Evolutionary conservation across 2,329 filamentous ascomycete genomes (phyloP).

Genomic region (Aspergillus sergii): DNA sequence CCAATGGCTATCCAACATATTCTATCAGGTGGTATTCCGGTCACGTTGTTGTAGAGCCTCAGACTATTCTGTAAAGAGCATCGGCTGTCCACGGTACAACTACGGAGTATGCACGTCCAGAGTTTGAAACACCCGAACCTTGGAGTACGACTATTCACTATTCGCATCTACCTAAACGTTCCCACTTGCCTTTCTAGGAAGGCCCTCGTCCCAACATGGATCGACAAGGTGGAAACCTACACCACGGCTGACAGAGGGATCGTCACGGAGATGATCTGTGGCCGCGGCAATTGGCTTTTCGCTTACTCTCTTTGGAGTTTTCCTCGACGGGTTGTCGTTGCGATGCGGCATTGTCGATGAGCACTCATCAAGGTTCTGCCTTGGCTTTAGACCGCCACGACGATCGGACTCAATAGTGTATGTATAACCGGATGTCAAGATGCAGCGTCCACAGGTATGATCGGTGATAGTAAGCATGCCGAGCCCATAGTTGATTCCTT

Average conservation of each 20-base stretch:
- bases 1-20: not conserved
- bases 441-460: not conserved
- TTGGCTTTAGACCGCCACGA: not conserved
- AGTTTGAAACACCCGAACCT: not conserved
- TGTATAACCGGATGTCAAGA: not conserved
- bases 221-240: not conserved
- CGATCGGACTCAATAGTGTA: not conserved
- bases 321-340: not conserved
- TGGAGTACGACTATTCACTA: not conserved
- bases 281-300: not conserved
- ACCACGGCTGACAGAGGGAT: not conserved
- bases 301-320: not conserved
- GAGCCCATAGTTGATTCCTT: not conserved
- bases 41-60: not conserved
- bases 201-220: not conserved
- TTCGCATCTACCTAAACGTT: not conserved
- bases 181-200: not conserved
- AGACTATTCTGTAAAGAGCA: not conserved
- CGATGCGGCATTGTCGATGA: not conserved
- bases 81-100: not conserved
- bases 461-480: not conserved
- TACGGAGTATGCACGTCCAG: not conserved
- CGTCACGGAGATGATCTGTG: not conserved
- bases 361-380: conserved; percentile 1
- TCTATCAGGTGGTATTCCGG: not conserved